Evolutionary conservation across 148 eudicot species (phyloP), one percentile per base, ranked within the genome.

Genomic region (Cornus controversa): DNA sequence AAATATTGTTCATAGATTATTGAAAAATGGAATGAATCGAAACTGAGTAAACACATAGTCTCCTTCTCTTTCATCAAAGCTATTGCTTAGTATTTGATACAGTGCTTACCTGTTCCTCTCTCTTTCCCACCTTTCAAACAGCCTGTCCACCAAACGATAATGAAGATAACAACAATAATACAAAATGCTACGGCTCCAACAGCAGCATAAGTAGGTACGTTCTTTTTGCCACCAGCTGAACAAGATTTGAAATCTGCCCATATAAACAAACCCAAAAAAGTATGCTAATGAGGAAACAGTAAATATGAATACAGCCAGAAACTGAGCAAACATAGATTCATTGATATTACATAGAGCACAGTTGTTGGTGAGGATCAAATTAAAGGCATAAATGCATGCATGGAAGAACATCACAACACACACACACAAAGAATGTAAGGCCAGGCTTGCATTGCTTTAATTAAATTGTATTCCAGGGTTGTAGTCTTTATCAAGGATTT

Each of bases 81-180:
- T 58, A 58, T 58, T 58, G 4, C 16, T 18, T 58, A 58, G 64
- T 6, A 58, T 58, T 70, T 69, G 47, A 3, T n/a, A 60, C 29
- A 72, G 31, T 65, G 54, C 70, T 63, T 47, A 83, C 86, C 86
- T 78, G 73, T 81, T 40, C 78, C 74, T n/a, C 29, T 65, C 27
- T 58, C 50, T 75, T 81, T 83, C 50, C 80, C 67, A 67, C 77
- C 42, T 71, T 34, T 75, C 16, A 78, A 68, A 72, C 65, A 76
- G 16, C 67, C 42, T 78, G 76, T 86, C 89, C 89, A 83, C 84
- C 84, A 86, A 76, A 86, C 80, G 42, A 83, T 28, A 74, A 62
- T 31, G 25, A 76, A 37, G 57, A 77, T 54, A 16, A 73, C 45
- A 57, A 76, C 31, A 71, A 71, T 54, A 53, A 79, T 31, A 72